Evolutionary conservation across 306 rosid species (phyloP).

Genomic region (Amphicarpaea edgeworthii): DNA sequence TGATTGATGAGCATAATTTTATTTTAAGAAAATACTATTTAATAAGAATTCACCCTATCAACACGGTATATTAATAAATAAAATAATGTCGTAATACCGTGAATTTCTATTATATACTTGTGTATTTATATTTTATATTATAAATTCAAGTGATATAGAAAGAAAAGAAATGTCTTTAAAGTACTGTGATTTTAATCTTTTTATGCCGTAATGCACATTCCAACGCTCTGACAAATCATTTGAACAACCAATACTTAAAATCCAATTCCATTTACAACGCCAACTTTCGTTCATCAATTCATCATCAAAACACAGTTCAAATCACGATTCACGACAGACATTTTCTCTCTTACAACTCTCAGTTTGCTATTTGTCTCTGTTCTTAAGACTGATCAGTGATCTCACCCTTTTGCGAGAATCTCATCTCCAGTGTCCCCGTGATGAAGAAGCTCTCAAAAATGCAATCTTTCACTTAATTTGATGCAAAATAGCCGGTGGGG

Average conservation of each 20-base stretch:
- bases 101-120: too few species aligned
- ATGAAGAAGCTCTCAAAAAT: conserved; percentile 14
- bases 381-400: neutral
- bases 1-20: too few species aligned
- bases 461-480: conserved; percentile 8
- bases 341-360: neutral
- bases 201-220: neutral
- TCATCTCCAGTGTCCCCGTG: neutral
- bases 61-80: neutral
- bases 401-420: neutral
- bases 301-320: neutral
- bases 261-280: neutral
- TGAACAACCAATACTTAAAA: neutral
- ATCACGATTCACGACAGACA: neutral
- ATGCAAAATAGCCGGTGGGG: neutral
- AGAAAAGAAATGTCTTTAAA: neutral
- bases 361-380: neutral
- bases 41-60: neutral
- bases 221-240: neutral
- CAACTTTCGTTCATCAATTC: neutral
- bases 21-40: neutral
- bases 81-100: too few species aligned
- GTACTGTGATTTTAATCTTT: too few species aligned
- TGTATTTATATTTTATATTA: too few species aligned
- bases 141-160: too few species aligned